Evolutionary conservation across 305 asterid species (phyloP).

Genomic region (Rubia occidens): DNA sequence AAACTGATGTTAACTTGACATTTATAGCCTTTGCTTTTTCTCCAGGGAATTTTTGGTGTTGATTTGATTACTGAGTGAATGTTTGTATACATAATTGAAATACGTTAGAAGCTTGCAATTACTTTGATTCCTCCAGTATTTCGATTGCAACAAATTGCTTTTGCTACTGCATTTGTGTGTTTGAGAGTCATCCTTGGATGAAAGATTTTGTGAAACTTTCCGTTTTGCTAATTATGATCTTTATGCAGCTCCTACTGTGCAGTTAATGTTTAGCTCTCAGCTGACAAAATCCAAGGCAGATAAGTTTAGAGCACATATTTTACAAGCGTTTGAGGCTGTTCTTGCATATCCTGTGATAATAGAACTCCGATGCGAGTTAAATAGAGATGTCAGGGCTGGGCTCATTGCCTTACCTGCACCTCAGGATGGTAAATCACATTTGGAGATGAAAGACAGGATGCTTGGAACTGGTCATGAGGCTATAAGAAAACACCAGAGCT

Average conservation of each 20-base stretch:
- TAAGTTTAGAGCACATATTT: conserved; percentile 52
- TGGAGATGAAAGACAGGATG: conserved; percentile 14
- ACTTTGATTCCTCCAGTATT: not conserved
- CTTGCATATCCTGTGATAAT: conserved; percentile 66
- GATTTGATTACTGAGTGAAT: not conserved
- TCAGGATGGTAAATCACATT: conserved; percentile 27
- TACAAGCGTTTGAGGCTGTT: conserved; percentile 81
- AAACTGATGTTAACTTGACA: not conserved
- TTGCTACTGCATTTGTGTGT: not conserved
- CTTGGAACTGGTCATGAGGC: conserved; percentile 22
- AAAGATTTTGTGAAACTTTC: conserved; percentile 1
- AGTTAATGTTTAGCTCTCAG: conserved; percentile 64
- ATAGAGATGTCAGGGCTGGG: conserved; percentile 32
- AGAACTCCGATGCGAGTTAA: conserved; percentile 63
- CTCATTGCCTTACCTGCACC: conserved; percentile 37
- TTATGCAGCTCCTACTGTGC: conserved; percentile 84
- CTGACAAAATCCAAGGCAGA: conserved; percentile 68
- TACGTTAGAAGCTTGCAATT: not conserved
- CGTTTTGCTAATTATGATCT: conserved; percentile 5
- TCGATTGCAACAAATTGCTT: not conserved
- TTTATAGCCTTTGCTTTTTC: not conserved
- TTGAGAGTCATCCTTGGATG: not conserved
- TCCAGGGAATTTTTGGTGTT: not conserved
- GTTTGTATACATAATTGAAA: not conserved
- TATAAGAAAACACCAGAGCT: conserved; percentile 18